phyloP scores from a whole-genome alignment of 2,329 filamentous ascomycete species.

The Meredithiella fracta region DNA sequence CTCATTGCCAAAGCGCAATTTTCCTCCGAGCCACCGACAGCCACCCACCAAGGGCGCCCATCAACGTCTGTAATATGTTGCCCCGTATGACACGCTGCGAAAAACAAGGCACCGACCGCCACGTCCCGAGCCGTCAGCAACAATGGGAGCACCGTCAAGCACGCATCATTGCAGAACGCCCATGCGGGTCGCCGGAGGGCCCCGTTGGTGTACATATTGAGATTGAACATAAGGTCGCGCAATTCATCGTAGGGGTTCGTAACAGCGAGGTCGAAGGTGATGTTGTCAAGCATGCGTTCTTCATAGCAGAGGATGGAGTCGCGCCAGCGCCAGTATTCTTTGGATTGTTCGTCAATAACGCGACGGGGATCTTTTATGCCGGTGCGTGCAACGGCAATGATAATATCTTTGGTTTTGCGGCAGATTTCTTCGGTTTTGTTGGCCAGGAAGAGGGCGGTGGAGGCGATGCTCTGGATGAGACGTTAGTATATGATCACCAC shows the following conservation, averaged over 20 bases:
- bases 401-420: constrained; percentile 85
- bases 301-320: constrained; percentile 88
- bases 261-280: constrained; percentile 87
- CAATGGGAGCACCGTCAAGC: constrained; percentile 69
- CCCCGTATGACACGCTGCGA: constrained; percentile 58
- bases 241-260: constrained; percentile 77
- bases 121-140: constrained; percentile 65
- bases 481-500: not conserved
- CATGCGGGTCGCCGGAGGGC: constrained; percentile 70
- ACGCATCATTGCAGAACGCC: constrained; percentile 86
- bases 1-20: constrained; percentile 60
- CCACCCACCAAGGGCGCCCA: constrained; percentile 76
- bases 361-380: constrained; percentile 87
- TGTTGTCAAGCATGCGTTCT: constrained; percentile 74
- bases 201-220: constrained; percentile 65
- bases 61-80: constrained; percentile 61
- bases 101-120: constrained; percentile 73
- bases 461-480: constrained; percentile 54
- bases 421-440: constrained; percentile 97
- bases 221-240: constrained; percentile 60
- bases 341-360: constrained; percentile 87
- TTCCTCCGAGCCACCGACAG: constrained; percentile 51
- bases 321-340: constrained; percentile 96
- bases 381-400: constrained; percentile 83
- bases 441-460: constrained; percentile 79